Conservation (phyloP, 106 monocot genomes). For the Chionographis japonica region DNA sequence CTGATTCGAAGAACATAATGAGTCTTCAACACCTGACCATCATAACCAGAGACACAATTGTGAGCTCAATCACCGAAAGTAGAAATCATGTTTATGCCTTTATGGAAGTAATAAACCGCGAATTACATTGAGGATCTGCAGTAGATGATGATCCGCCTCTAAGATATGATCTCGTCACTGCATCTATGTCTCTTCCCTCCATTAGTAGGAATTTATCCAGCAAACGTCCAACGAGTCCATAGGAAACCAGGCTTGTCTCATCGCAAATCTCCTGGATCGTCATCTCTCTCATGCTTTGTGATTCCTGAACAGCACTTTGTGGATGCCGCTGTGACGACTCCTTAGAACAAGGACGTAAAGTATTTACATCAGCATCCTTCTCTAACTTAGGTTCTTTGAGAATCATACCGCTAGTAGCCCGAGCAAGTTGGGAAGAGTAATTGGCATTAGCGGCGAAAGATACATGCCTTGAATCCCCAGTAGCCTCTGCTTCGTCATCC, state of each 20-base stretch:
- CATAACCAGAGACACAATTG: too few species aligned
- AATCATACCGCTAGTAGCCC: neutral
- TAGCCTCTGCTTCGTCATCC: slow-evolving; percentile 25
- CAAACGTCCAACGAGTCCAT: slow-evolving; percentile 39
- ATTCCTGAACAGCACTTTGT: neutral
- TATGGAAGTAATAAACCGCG: neutral
- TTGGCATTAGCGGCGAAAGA: too few species aligned
- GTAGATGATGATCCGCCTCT: slow-evolving; percentile 19
- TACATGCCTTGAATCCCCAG: slow-evolving; percentile 36
- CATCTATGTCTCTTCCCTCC: slow-evolving; percentile 32
- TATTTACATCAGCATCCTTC: neutral
- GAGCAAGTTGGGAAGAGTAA: too few species aligned
- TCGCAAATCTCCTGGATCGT: slow-evolving; percentile 54
- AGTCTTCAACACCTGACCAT: slow-evolving; percentile 14
- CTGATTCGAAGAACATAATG: slow-evolving; percentile 5
- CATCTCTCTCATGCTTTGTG: slow-evolving; percentile 12
- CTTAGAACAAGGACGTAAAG: neutral
- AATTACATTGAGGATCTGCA: slow-evolving; percentile 28
- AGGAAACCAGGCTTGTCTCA: slow-evolving; percentile 60
- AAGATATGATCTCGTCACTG: slow-evolving; percentile 23
- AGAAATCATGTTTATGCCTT: too few species aligned
- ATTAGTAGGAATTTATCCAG: slow-evolving; percentile 37
- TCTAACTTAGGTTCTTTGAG: slow-evolving; percentile 2
- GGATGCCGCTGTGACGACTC: slow-evolving; percentile 1
- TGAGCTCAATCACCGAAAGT: too few species aligned